Base-by-base conservation (phyloP, 164 flowering plant genomes). In the Liquidambar formosana region DNA sequence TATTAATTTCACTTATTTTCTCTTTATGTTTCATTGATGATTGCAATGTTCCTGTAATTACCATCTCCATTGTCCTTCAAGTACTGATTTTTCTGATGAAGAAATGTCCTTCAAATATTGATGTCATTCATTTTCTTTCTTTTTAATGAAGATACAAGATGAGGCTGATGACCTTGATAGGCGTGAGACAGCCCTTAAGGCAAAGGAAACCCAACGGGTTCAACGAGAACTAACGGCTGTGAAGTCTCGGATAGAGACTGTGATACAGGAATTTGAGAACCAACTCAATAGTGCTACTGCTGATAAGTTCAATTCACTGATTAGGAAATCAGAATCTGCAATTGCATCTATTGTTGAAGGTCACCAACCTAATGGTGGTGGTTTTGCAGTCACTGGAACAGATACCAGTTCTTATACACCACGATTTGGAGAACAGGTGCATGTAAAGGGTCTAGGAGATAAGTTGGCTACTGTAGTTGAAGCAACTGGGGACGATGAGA, bases 401-500 rank as follows among this genome's bases (percentile, higher is more conserved):
- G 57, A 67, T 59, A 61, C n/a, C 22, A 67, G 44, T 72, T 72
- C 79, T 5, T 80, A 85, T 60, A 65, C 73, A 28, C 96, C 93
- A 4, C 81, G 88, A 76, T 16, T 75, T 60, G 97, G 99, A 41
- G 96, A 94, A 46, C 84, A 83, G 67, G 92, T 94, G 66, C 78
- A 47, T 76, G 83, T 92, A 14, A 82, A 70, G 67, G 84, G 86
- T 61, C 78, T 90, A 56, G 91, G 97, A 68, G 69, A 78, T 70
- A 92, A 91, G 83, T 56, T 87, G 68, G 95, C 90, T 53, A 88
- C 94, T 53, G 84, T 92, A 48, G 83, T 88, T 71, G 96, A 92
- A 84, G 78, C 81, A 56, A 80, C 90, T 53, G 88, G 70, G 13
- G 86, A 86, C 65, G 92, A 88, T 78, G 89, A 72, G 23, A 84